Evolutionary conservation across 2,329 filamentous ascomycete species (phyloP).

Genomic region (Botrytis squamosa): DNA sequence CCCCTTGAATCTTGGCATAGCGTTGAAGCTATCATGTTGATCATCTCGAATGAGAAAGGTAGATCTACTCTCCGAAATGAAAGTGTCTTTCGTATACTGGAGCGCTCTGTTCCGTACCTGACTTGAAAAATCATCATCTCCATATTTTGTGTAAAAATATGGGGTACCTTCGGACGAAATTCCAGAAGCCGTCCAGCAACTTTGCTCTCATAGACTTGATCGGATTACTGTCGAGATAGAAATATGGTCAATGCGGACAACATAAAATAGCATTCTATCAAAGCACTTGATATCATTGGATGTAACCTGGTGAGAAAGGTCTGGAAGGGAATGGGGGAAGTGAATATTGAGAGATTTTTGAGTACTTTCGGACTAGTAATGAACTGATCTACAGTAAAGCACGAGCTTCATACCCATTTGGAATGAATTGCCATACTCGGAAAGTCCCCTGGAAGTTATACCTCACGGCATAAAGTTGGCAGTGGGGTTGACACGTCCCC

Average conservation of each 20-base stretch:
- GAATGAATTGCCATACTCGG: neutral
- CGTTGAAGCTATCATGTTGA: slow-evolving; percentile 4
- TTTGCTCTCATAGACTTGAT: slow-evolving; percentile 4
- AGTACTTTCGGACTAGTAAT: neutral
- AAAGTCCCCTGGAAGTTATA: slow-evolving; percentile 1
- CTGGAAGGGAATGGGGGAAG: neutral
- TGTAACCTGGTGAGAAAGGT: neutral
- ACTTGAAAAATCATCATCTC: neutral
- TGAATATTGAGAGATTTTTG: neutral
- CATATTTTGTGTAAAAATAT: slow-evolving; percentile 11
- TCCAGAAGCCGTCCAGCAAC: neutral
- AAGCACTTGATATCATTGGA: neutral
- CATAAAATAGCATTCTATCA: neutral
- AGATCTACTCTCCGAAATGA: slow-evolving; percentile 19
- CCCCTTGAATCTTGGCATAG: neutral
- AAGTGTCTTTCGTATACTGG: slow-evolving; percentile 12
- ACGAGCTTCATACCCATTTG: neutral
- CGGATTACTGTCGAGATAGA: neutral
- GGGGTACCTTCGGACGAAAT: slow-evolving; percentile 1
- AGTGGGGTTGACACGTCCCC: neutral
- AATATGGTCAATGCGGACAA: neutral
- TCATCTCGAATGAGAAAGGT: slow-evolving; percentile 12
- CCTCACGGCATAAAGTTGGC: neutral
- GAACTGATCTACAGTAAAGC: neutral
- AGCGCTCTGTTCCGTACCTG: neutral